Conservation (phyloP, 164 flowering plant species). For the Houttuynia cordata region DNA sequence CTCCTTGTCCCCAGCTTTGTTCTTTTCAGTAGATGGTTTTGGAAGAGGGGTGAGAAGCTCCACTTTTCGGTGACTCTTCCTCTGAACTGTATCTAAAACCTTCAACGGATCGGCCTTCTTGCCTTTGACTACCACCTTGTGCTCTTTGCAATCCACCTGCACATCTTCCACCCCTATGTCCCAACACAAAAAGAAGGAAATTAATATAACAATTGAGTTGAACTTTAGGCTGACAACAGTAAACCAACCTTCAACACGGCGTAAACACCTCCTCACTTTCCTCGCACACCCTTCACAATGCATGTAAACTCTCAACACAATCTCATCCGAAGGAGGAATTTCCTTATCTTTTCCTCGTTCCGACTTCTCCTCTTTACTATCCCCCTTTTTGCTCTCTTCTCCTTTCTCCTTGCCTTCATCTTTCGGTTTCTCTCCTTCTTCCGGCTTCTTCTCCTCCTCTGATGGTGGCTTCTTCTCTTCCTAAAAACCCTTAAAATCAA, state of each 20-base stretch:
- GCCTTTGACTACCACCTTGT: slow-evolving; percentile 9
- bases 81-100: slow-evolving; percentile 5
- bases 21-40: slow-evolving; percentile 7
- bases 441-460: not conserved
- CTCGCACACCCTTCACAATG: slow-evolving; percentile 91
- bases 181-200: too few species aligned
- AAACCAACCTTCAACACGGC: slow-evolving; percentile 49
- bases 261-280: slow-evolving; percentile 54
- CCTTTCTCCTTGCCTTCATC: not conserved
- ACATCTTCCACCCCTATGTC: slow-evolving; percentile 10
- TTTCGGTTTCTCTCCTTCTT: not conserved
- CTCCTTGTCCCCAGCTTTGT: slow-evolving; percentile 17
- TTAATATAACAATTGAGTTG: not conserved
- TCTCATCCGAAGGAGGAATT: slow-evolving; percentile 19
- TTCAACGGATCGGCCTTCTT: slow-evolving; percentile 10
- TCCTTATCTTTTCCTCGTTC: slow-evolving; percentile 6
- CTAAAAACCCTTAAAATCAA: not conserved
- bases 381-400: not conserved
- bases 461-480: not conserved
- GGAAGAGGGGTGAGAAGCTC: slow-evolving; percentile 9
- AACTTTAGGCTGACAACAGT: too few species aligned
- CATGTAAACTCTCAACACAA: slow-evolving; percentile 66
- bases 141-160: slow-evolving; percentile 7
- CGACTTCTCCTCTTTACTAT: slow-evolving; percentile 3
- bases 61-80: slow-evolving; percentile 11